Percentiles rank a stretch among this genome's conserved stretches.
Conservation (phyloP, 2,329 filamentous ascomycete genomes). For the Colletotrichum magnum region DNA sequence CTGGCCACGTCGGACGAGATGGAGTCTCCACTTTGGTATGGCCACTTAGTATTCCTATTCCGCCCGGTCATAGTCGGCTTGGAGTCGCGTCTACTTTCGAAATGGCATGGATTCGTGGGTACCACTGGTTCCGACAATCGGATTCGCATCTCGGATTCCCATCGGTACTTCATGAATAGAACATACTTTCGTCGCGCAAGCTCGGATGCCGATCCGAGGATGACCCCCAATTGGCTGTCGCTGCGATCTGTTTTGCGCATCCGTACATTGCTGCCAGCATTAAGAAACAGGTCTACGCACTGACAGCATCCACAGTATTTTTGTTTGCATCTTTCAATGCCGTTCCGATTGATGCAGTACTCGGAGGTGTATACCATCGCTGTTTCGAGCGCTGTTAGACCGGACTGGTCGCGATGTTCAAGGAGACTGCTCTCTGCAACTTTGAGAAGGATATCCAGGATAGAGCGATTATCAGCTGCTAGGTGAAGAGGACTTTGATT, state of each 20-base stretch:
- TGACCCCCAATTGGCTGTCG: no score
- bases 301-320: background rate
- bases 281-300: background rate
- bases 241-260: background rate
- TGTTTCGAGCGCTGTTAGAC: background rate
- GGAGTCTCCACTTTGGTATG: background rate
- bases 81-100: background rate
- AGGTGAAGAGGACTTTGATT: background rate
- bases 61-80: background rate
- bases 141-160: background rate
- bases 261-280: background rate
- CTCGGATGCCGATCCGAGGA: background rate
- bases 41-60: background rate
- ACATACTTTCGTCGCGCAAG: background rate
- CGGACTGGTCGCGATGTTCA: background rate
- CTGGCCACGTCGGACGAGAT: background rate
- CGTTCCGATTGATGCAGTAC: fast-evolving
- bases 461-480: background rate
- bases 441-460: background rate
- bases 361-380: background rate
- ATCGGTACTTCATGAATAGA: background rate
- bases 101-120: background rate
- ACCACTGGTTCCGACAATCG: no score
- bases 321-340: background rate
- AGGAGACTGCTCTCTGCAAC: background rate